Base-by-base conservation (phyloP, 2,329 filamentous ascomycete species). In the Fusarium humuli region DNA sequence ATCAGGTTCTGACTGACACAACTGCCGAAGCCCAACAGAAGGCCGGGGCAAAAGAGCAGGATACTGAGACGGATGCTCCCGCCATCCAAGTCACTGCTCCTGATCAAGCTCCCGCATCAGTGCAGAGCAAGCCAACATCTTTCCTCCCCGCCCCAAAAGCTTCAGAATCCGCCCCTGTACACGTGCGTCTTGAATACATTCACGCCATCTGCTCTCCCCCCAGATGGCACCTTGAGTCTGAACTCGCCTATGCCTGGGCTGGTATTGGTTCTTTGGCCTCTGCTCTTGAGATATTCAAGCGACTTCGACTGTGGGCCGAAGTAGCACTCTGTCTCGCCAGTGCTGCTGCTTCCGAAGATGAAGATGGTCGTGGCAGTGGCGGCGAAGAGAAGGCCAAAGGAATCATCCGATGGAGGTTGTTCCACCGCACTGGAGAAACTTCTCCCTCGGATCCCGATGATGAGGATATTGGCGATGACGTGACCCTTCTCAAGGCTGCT, bases 221-320 rank as follows among this genome's bases (percentile, higher is more conserved):
- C 0, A 85, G 94, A 54, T 99, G 96, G 96, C 94, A 97, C 75
- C 87, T 99, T 2, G 96, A 99, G 77, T 91, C 94, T 0, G 96
- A 99, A 78, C 86, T 99, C 16, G 96, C 96, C 2, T 90, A 93
- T 65, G 90, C 94, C n/a, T 99, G 96, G 96, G 92, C 94, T 1
- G 88, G 89, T 49, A 87, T 98, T 5, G 96, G 96, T 12, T 97
- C 94, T 42, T 83, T 99, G 3, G 87, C 93, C 6, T 97, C 94
- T 1, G 96, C 96, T 0, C 86, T 99, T 3, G 96, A 98, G 65
- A 98, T 99, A 65, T 99, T 98, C 81, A 94, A 97, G 81, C 88
- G 96, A 5, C 83, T 99, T 20, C 90, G 94, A 60, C 91, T 98
- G 79, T 98, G 96, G 94, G 93, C 96, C 2, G 96, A 99, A 81